These are phyloP conservation scores for Metschnikowia bowlesiae DNA, from an alignment of 805 yeast genomes.

Conservation along the genomic window DNA sequence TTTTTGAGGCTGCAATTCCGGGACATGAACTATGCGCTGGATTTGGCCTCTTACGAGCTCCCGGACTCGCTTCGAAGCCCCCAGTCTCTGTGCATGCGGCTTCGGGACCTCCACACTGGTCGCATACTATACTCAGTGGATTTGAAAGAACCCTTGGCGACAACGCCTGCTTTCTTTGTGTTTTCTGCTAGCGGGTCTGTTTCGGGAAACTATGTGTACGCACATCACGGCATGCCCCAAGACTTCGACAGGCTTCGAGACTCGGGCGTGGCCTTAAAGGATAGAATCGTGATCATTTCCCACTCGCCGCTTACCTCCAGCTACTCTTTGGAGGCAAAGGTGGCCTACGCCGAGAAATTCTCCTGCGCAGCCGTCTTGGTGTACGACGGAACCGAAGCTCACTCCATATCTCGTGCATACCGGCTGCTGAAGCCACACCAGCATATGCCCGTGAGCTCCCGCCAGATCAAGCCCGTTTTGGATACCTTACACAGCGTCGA, in stretches of 20 bases:
- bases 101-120: constrained; percentile 20
- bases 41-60: constrained; percentile 11
- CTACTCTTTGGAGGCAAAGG: constrained; percentile 11
- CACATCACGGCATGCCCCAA: constrained; percentile 25
- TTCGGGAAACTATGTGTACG: constrained; percentile 24
- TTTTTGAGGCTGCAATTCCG: constrained; percentile 27
- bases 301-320: constrained; percentile 7
- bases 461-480: constrained; percentile 13
- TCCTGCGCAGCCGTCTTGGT: constrained; percentile 15
- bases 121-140: constrained; percentile 24
- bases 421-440: neutral
- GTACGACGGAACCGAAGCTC: constrained; percentile 8
- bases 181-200: constrained; percentile 27
- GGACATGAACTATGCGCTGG: constrained; percentile 24
- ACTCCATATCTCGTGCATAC: constrained; percentile 12
- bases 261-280: constrained; percentile 17
- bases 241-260: constrained; percentile 24
- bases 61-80: constrained; percentile 19
- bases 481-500: constrained; percentile 7
- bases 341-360: constrained; percentile 9
- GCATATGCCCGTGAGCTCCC: constrained; percentile 15
- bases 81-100: constrained; percentile 20
- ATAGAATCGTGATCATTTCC: constrained; percentile 28
- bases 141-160: constrained; percentile 20
- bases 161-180: constrained; percentile 30